Evolutionary conservation across 2,329 filamentous ascomycete species (phyloP).

Genomic region (Tolypocladium ophioglossoides): DNA sequence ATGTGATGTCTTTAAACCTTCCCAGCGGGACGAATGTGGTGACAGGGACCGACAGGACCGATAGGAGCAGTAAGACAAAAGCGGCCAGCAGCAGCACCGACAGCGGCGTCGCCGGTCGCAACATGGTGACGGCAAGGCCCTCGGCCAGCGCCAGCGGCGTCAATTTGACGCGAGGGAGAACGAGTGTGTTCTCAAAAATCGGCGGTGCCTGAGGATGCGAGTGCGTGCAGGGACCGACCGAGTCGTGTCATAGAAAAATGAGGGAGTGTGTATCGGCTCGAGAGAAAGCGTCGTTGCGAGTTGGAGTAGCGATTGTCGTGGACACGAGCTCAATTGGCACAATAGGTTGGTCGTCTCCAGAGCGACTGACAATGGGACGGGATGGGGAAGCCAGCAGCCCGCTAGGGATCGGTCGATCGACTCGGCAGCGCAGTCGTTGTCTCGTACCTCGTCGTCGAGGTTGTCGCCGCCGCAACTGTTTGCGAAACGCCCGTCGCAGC

Average conservation of each 20-base stretch:
- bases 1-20: constrained; percentile 63
- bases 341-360: not conserved
- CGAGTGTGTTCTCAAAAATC: not conserved
- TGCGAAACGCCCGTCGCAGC: not conserved
- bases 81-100: constrained; percentile 75
- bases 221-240: not conserved
- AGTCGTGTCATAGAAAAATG: not conserved
- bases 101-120: constrained; percentile 87
- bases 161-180: not conserved
- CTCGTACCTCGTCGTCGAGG: not conserved
- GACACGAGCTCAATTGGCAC: not conserved
- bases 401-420: not conserved
- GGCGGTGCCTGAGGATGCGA: not conserved
- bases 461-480: not conserved
- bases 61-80: constrained; percentile 75
- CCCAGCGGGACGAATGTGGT: constrained; percentile 78
- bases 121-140: constrained; percentile 44
- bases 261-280: not conserved
- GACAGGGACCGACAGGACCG: constrained; percentile 84
- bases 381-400: not conserved
- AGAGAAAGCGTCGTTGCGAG: not conserved
- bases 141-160: not conserved
- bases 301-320: not conserved
- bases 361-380: not conserved
- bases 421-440: not conserved